These are phyloP conservation scores for Clarireedia paspali DNA, from an alignment of 2,329 filamentous ascomycete genomes.

Conservation along the genomic window DNA sequence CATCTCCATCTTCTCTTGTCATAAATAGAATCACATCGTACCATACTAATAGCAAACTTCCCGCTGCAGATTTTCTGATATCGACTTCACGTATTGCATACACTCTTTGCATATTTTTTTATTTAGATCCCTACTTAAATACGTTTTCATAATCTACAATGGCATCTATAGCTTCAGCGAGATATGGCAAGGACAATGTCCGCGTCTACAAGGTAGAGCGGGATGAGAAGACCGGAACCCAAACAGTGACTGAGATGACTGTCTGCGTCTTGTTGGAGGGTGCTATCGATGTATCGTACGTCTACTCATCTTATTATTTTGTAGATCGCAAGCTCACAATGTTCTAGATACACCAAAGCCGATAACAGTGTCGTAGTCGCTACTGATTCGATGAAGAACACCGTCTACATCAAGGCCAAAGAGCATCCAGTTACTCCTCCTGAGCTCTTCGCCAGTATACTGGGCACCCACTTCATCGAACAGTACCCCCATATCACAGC, in stretches of 20 bases:
- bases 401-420: constrained; percentile 89
- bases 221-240: constrained; percentile 66
- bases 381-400: constrained; percentile 98
- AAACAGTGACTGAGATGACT: constrained; percentile 91
- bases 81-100: background rate
- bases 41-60: background rate
- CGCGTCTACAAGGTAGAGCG: constrained; percentile 91
- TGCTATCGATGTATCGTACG: constrained; percentile 76
- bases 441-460: constrained; percentile 79
- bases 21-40: constrained; percentile 3
- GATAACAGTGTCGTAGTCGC: constrained; percentile 95
- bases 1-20: background rate
- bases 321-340: background rate
- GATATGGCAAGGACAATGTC: constrained; percentile 96
- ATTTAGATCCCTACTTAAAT: background rate
- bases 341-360: constrained; percentile 72
- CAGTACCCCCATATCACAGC: constrained; percentile 82
- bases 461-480: constrained; percentile 83
- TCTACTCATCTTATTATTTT: constrained; percentile 9
- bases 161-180: constrained; percentile 54
- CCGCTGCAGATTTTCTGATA: background rate
- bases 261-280: constrained; percentile 90
- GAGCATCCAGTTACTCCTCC: constrained; percentile 87
- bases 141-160: constrained; percentile 32
- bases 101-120: background rate